These are phyloP conservation scores for Botrytis fragariae DNA, from an alignment of 2,329 filamentous ascomycete genomes.

Conservation along the genomic window DNA sequence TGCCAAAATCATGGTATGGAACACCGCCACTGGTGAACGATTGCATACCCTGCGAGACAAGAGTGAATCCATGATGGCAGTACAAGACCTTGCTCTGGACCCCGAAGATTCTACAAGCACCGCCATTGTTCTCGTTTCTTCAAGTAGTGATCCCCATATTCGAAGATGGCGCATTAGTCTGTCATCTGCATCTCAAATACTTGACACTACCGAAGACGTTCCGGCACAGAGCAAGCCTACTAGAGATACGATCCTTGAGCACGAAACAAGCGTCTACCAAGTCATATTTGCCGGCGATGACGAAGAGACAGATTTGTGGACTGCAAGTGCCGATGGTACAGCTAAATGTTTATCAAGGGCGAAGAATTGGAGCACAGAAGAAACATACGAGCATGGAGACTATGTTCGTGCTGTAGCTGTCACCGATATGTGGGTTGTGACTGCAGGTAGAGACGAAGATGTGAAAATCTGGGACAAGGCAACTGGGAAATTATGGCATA, in stretches of 20 bases:
- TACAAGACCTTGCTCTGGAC: slow-evolving; percentile 78
- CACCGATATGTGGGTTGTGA: slow-evolving; percentile 75
- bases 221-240: slow-evolving; percentile 34
- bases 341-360: slow-evolving; percentile 73
- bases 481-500: slow-evolving; percentile 70
- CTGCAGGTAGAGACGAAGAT: slow-evolving; percentile 87
- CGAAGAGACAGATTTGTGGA: slow-evolving; percentile 74
- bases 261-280: slow-evolving; percentile 88
- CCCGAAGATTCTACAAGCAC: slow-evolving; percentile 53
- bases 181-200: slow-evolving; percentile 53
- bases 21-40: slow-evolving; percentile 63
- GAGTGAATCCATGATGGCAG: slow-evolving; percentile 65
- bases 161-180: slow-evolving; percentile 68
- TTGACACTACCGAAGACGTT: slow-evolving; percentile 41
- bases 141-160: slow-evolving; percentile 77
- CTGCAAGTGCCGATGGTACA: slow-evolving; percentile 86
- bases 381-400: slow-evolving; percentile 75
- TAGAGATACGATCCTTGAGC: slow-evolving; percentile 63
- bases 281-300: slow-evolving; percentile 67
- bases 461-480: slow-evolving; percentile 83
- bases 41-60: slow-evolving; percentile 78
- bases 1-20: slow-evolving; percentile 81
- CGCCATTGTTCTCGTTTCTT: slow-evolving; percentile 65
- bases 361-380: slow-evolving; percentile 67
- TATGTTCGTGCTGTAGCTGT: slow-evolving; percentile 83